phyloP scores from a whole-genome alignment of 73 alveolate species.

The Halteria grandinella region DNA sequence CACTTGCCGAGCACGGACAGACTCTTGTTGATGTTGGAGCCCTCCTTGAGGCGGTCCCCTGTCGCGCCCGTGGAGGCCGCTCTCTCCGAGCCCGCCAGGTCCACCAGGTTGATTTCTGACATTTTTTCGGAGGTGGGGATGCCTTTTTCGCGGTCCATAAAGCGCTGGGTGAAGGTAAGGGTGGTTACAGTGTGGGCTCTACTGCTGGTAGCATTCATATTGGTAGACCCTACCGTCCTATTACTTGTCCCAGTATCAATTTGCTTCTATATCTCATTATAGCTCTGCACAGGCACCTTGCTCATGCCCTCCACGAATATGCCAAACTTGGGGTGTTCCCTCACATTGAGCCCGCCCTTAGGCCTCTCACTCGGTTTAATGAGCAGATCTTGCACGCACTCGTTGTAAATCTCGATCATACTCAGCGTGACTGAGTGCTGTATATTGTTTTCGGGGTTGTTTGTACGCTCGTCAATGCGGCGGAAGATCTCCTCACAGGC shows the following conservation, averaged over 20 bases:
- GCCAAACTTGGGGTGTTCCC: conserved; percentile 79
- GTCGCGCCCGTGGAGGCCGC: conserved; percentile 92
- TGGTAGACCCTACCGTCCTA: conserved; percentile 80
- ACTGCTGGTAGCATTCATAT: conserved; percentile 78
- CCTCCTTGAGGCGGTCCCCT: conserved; percentile 88
- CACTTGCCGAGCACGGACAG: conserved; percentile 82
- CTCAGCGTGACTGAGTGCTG: conserved; percentile 86
- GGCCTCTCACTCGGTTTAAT: conserved; percentile 68
- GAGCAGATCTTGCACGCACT: conserved; percentile 93
- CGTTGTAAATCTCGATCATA: conserved; percentile 99
- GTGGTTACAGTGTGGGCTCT: conserved; percentile 76
- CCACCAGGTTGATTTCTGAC: conserved; percentile 87
- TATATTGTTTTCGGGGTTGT: conserved; percentile 66
- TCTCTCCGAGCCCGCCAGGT: conserved; percentile 95
- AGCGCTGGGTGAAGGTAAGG: conserved; percentile 62
- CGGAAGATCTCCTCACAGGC: conserved; percentile 98
- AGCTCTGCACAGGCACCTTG: conserved; percentile 73
- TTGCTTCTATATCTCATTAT: conserved; percentile 73
- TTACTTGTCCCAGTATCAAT: conserved; percentile 77
- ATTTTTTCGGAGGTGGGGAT: conserved; percentile 72
- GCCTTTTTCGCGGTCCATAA: conserved; percentile 58
- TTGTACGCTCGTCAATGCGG: conserved; percentile 73
- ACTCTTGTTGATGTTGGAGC: conserved; percentile 87
- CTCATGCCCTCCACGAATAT: conserved; percentile 82
- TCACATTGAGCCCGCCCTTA: conserved; percentile 80